A percentile compares a stretch with the other conserved stretches of the same genome.
These are phyloP conservation scores for Nicotiana benthamiana DNA, from an alignment of 257 asterid species.

Conservation along the genomic window DNA sequence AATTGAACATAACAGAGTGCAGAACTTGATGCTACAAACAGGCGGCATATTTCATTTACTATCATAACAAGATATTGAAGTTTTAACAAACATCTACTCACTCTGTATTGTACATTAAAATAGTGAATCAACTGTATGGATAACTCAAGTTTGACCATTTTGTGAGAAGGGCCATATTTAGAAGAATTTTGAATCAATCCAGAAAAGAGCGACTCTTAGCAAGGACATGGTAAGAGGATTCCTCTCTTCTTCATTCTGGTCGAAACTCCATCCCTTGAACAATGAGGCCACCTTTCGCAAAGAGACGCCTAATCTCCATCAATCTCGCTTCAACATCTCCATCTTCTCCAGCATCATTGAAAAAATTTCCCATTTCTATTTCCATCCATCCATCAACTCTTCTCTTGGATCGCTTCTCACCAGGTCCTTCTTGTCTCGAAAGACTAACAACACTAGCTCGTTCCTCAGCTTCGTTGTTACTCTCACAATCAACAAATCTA, in stretches of 20 bases:
- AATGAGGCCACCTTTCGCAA: constrained; percentile 39
- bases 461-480: background rate
- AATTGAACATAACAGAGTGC: background rate
- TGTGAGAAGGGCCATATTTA: background rate
- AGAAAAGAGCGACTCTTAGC: background rate
- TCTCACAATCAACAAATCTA: constrained; percentile 15
- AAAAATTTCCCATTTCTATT: constrained; percentile 44
- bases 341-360: constrained; percentile 24
- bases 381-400: constrained; percentile 64
- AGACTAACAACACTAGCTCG: constrained; percentile 3
- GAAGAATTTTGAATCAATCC: background rate
- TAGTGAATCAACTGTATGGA: background rate
- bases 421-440: constrained; percentile 15
- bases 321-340: constrained; percentile 46
- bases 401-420: constrained; percentile 24
- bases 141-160: background rate
- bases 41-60: background rate
- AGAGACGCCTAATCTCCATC: constrained; percentile 31
- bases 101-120: background rate
- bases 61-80: background rate
- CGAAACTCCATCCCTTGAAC: constrained; percentile 64
- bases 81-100: background rate
- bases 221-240: background rate
- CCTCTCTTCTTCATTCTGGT: constrained; percentile 12
- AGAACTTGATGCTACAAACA: background rate